Conservation (phyloP, 441 rosid genomes). For the Mallotus japonicus region DNA sequence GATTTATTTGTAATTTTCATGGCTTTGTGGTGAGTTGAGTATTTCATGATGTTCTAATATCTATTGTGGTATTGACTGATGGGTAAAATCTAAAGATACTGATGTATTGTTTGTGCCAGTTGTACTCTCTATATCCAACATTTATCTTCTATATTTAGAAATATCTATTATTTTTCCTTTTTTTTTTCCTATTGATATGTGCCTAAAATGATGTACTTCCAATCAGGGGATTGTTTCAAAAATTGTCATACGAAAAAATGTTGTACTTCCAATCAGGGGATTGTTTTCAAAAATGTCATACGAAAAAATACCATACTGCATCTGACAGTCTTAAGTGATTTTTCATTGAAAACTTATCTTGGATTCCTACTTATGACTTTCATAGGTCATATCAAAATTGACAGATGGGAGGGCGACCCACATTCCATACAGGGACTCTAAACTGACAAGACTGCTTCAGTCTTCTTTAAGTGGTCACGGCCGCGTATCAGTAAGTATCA, state of each 20-base stretch:
- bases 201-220: background rate
- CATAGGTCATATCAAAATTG: slow-evolving; percentile 93
- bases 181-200: background rate
- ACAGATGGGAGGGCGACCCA: slow-evolving; percentile 95
- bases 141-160: background rate
- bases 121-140: background rate
- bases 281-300: background rate
- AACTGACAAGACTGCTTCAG: slow-evolving; percentile 97
- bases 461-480: slow-evolving; percentile 98
- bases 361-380: slow-evolving; percentile 18
- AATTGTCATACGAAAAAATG: background rate
- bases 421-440: slow-evolving; percentile 97
- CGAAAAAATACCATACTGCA: background rate
- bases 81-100: background rate
- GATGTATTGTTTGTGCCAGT: background rate
- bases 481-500: slow-evolving; percentile 87
- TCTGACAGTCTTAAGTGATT: slow-evolving; percentile 13
- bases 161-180: background rate
- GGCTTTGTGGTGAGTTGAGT: background rate
- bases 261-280: no score
- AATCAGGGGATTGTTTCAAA: background rate
- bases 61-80: background rate
- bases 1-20: background rate
- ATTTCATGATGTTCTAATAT: background rate
- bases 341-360: slow-evolving; percentile 12